Evolutionary conservation across 257 asterid species (phyloP).

Genomic region (Plantago elongata): DNA sequence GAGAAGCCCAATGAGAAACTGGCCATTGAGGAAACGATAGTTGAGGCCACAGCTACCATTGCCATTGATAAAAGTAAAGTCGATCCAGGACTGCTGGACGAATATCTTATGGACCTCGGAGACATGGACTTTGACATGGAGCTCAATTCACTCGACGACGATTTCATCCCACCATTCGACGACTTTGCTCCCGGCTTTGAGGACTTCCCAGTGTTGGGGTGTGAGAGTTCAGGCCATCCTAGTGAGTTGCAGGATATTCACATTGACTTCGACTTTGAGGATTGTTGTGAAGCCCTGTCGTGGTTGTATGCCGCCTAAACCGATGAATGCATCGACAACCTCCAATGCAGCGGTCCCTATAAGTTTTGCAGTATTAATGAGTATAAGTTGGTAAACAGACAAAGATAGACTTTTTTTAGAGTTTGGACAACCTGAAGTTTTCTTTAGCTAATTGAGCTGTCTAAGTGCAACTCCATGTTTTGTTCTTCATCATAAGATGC

Average conservation of each 20-base stretch:
- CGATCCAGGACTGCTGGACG: conserved; percentile 10
- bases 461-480: too few species aligned
- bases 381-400: conserved; percentile 7
- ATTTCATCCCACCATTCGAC: conserved; percentile 27
- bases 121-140: conserved; percentile 50
- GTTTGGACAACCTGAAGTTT: conserved; percentile 42
- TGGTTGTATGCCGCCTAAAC: too few species aligned
- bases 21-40: too few species aligned
- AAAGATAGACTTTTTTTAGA: background rate
- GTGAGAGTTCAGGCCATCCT: conserved; percentile 29
- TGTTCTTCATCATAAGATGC: too few species aligned
- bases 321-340: too few species aligned
- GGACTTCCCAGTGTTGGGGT: conserved; percentile 40
- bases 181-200: conserved; percentile 38
- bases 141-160: conserved; percentile 35
- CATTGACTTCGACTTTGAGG: conserved; percentile 49
- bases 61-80: conserved; percentile 2
- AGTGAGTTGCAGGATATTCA: conserved; percentile 49
- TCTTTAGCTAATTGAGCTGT: conserved; percentile 74
- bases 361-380: conserved; percentile 63
- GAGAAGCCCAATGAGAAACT: background rate
- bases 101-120: conserved; percentile 29
- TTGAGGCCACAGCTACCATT: background rate
- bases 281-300: conserved; percentile 22
- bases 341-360: conserved; percentile 73